Evolutionary conservation across 1,284 basidiomycete species (phyloP).

Genomic region (Moniliophthora roreri): DNA sequence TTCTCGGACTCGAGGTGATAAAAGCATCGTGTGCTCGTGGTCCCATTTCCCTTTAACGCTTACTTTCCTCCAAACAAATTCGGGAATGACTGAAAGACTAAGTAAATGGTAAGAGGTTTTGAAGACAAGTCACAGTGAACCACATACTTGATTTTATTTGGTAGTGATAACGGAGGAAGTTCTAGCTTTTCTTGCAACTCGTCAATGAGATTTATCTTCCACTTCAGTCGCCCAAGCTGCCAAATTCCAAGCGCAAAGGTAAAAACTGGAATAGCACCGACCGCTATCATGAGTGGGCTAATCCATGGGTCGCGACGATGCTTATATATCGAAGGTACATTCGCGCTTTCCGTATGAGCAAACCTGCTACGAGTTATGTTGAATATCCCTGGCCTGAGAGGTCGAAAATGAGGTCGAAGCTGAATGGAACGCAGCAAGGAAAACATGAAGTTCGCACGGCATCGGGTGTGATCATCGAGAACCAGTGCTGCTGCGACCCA

Average conservation of each 20-base stretch:
- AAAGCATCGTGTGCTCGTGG: constrained; percentile 73
- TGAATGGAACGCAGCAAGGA: constrained; percentile 8
- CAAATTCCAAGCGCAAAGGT: constrained; percentile 93
- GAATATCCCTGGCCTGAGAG: background rate
- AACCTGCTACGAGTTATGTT: background rate
- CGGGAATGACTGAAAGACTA: constrained; percentile 73
- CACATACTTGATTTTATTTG: constrained; percentile 85
- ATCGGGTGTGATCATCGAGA: background rate
- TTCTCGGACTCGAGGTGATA: constrained; percentile 87
- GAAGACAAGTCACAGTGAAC: constrained; percentile 16
- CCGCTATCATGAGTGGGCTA: constrained; percentile 74
- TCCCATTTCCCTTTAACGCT: constrained; percentile 78
- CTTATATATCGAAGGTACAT: constrained; percentile 49
- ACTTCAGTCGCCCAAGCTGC: constrained; percentile 90
- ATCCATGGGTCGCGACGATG: constrained; percentile 58
- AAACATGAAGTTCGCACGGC: constrained; percentile 9
- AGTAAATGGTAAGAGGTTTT: constrained; percentile 18
- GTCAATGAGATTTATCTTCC: constrained; percentile 95
- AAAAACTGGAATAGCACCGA: constrained; percentile 88
- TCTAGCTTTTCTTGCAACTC: constrained; percentile 92
- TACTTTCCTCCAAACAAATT: constrained; percentile 88
- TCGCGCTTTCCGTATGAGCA: constrained; percentile 11
- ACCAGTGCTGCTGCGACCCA: no score
- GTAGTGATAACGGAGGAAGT: constrained; percentile 78
- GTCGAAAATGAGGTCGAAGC: background rate